Evolutionary conservation across 2,329 filamentous ascomycete species (phyloP), one percentile per base, ranked within the genome.

Genomic region (Paecilomyces sp.): DNA sequence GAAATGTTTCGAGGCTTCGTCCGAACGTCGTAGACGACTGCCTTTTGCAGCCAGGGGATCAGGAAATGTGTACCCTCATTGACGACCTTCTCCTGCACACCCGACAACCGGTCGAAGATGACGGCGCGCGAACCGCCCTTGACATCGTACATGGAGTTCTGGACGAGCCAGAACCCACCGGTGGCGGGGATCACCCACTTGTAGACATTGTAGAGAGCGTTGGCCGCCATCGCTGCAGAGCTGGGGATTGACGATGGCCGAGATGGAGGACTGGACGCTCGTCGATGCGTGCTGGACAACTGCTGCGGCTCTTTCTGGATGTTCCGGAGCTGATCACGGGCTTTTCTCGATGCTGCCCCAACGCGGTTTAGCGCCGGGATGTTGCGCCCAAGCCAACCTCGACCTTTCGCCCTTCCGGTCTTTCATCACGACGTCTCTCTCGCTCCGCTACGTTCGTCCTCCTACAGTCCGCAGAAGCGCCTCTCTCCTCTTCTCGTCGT

Each of bases 1-100:
- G 90, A 91, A 75, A 99, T 97, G 77, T 96, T 97, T 74, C 94
- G 86, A 63, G 94, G 94, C 84, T 96, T 95, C 60, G 95, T 99
- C 65, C 94, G 88, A 66, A 99, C 94, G 80, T 99, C 94, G 76
- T 96, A 99, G 75, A 96, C 83, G 79, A 99, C 92, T 69, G 89
- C 90, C 78, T 87, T 89, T 79, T 99, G 94, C 74, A 99, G 80
- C 94, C 94, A 99, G 7, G 94, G 94, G 41, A 99, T 78, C 58
- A 99, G 81, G 77, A 99, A 96, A 77, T 99, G 94, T 59, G 94
- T 99, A 72, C 94, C 94, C 80, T 99, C 94, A 77, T 92, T 96
- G 70, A 94, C 82, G 60, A 99, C 94, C 56, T 84, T 80, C 67
- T 99, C 93, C 82, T 95, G 93, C 66, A 99, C 94, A 80, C 94